A percentile compares a stretch with the other conserved stretches of the same genome.
These are phyloP conservation scores for Rhodotorula sp. DNA, from an alignment of 1,284 basidiomycete genomes.

Conservation along the genomic window DNA sequence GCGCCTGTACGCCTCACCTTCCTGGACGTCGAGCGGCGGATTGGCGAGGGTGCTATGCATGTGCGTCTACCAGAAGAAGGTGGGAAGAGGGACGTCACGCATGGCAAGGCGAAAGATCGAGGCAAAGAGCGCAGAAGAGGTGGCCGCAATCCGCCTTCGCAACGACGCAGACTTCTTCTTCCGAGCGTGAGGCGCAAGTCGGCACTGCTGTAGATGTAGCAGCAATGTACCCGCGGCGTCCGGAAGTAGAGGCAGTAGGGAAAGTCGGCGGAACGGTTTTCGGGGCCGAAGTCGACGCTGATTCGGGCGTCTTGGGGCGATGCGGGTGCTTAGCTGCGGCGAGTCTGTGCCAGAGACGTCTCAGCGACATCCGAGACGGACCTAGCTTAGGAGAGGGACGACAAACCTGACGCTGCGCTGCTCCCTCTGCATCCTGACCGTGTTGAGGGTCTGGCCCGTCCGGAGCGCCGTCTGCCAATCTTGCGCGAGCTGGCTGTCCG, in stretches of 20 bases:
- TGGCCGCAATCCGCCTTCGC: constrained; percentile 36
- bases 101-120: constrained; percentile 52
- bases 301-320: no score
- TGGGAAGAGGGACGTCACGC: constrained; percentile 53
- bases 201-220: no score
- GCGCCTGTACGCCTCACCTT: constrained; percentile 40
- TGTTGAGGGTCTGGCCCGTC: neutral
- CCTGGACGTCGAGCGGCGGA: no score
- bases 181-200: constrained; percentile 73
- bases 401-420: no score
- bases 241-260: constrained; percentile 67
- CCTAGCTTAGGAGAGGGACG: no score
- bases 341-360: no score
- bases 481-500: neutral
- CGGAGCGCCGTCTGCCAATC: neutral
- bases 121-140: constrained; percentile 52
- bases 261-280: constrained; percentile 58
- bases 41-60: neutral
- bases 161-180: constrained; percentile 54
- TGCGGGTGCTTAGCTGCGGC: no score
- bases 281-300: no score
- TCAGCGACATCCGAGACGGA: no score
- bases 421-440: neutral
- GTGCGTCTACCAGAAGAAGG: constrained; percentile 50
- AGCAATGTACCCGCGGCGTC: no score